Evolutionary conservation across 345 rosid species (phyloP).

Genomic region (Noccaea bulbosa): DNA sequence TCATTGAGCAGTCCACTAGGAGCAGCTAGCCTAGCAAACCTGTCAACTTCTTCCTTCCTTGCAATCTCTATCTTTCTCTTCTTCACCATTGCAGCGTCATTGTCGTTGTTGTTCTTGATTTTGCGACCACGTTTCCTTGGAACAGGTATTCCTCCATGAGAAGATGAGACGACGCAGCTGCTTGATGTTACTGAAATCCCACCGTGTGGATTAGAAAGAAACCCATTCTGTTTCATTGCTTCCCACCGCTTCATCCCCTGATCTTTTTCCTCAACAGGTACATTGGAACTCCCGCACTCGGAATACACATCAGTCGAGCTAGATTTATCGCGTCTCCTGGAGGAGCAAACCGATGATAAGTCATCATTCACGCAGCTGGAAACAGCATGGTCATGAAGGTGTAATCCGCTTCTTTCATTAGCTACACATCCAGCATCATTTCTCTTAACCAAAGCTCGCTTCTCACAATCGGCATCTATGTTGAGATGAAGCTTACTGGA

Average conservation of each 20-base stretch:
- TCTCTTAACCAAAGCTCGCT: conserved; percentile 34
- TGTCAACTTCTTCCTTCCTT: conserved; percentile 76
- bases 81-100: conserved; percentile 35
- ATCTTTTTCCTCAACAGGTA: conserved; percentile 58
- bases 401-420: conserved; percentile 49
- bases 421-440: conserved; percentile 35
- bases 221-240: conserved; percentile 91
- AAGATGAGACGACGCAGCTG: conserved; percentile 44
- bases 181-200: conserved; percentile 33
- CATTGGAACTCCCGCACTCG: conserved; percentile 75
- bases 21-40: conserved; percentile 80
- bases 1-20: conserved; percentile 91
- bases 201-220: conserved; percentile 56
- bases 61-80: conserved; percentile 81
- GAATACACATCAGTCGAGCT: conserved; percentile 54
- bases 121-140: conserved; percentile 79
- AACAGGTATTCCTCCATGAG: conserved; percentile 68
- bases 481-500: conserved; percentile 50
- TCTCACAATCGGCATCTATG: conserved; percentile 36
- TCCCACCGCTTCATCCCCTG: conserved; percentile 66
- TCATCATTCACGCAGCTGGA: conserved; percentile 57
- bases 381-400: conserved; percentile 60
- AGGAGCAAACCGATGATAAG: conserved; percentile 44
- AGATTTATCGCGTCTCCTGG: conserved; percentile 27
- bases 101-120: conserved; percentile 45